A percentile compares a stretch with the other conserved stretches of the same genome.
Evolutionary conservation across 768 basidiomycete species (phyloP).

Genomic region (Amanita rimosa): DNA sequence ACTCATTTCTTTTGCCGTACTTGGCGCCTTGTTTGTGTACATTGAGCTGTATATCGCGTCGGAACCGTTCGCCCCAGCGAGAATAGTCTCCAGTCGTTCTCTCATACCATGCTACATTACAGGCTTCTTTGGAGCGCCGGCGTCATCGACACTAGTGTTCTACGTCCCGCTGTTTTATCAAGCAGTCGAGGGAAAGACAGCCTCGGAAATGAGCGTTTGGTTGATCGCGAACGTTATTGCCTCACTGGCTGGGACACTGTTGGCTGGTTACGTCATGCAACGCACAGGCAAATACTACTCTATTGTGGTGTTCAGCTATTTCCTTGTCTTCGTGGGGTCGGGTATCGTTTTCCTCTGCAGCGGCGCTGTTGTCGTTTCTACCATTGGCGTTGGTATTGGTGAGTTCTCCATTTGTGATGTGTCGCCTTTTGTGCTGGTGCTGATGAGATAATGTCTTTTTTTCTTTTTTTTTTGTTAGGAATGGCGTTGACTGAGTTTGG

Average conservation of each 20-base stretch:
- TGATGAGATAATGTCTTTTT: background rate
- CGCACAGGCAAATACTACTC: slow-evolving; percentile 45
- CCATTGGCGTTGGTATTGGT: slow-evolving; percentile 30
- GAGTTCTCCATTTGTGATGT: slow-evolving; percentile 5
- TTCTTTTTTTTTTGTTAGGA: too few species aligned
- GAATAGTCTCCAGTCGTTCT: slow-evolving; percentile 37
- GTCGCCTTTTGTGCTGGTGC: background rate
- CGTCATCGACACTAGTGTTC: slow-evolving; percentile 35
- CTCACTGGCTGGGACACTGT: slow-evolving; percentile 36
- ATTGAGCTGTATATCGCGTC: slow-evolving; percentile 38
- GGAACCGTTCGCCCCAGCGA: slow-evolving; percentile 51
- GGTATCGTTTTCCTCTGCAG: slow-evolving; percentile 25
- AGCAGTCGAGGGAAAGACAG: slow-evolving; percentile 36
- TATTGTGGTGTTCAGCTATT: slow-evolving; percentile 33
- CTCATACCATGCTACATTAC: slow-evolving; percentile 43
- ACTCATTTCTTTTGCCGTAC: slow-evolving; percentile 21
- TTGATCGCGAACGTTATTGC: slow-evolving; percentile 37
- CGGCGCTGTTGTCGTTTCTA: slow-evolving; percentile 25
- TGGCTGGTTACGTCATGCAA: slow-evolving; percentile 44
- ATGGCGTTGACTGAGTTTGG: slow-evolving; percentile 25
- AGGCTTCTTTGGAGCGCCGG: slow-evolving; percentile 44
- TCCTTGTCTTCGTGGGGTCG: slow-evolving; percentile 26
- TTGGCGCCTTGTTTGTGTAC: slow-evolving; percentile 26
- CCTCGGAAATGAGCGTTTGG: slow-evolving; percentile 40
- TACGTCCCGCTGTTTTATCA: slow-evolving; percentile 47